These are phyloP conservation scores for Alternaria conjuncta DNA, from an alignment of 2,329 filamentous ascomycete genomes.

Conservation along the genomic window DNA sequence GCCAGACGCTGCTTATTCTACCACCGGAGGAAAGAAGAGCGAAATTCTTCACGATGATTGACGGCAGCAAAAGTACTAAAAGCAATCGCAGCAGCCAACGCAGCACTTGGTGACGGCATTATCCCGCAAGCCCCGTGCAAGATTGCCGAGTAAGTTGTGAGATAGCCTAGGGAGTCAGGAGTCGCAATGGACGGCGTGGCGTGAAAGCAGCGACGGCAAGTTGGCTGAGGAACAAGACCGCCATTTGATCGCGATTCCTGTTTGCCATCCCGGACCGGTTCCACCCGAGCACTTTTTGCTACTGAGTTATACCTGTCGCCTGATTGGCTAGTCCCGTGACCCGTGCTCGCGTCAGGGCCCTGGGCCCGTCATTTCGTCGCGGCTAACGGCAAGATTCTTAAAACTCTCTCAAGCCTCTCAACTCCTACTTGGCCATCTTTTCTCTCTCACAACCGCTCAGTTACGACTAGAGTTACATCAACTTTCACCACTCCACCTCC, in stretches of 20 bases:
- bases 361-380: slow-evolving; percentile 19
- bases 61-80: background rate
- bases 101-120: slow-evolving; percentile 7
- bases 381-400: slow-evolving; percentile 19
- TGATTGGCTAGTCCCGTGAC: slow-evolving; percentile 20
- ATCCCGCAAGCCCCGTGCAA: background rate
- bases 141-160: slow-evolving; percentile 1
- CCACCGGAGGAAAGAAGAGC: background rate
- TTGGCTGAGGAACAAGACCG: slow-evolving; percentile 1
- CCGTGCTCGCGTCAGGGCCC: slow-evolving; percentile 10
- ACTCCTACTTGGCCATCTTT: slow-evolving; percentile 29
- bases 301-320: slow-evolving; percentile 17
- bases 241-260: slow-evolving; percentile 3
- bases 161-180: background rate
- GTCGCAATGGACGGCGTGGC: background rate
- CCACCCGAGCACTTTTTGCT: slow-evolving; percentile 19
- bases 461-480: slow-evolving; percentile 8
- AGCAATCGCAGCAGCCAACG: background rate
- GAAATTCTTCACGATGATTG: background rate
- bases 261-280: slow-evolving; percentile 23
- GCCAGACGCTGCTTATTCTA: slow-evolving; percentile 1
- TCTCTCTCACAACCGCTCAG: slow-evolving; percentile 23
- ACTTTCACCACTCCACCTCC: background rate
- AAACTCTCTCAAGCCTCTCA: slow-evolving; percentile 25
- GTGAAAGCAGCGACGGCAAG: background rate